phyloP scores from a whole-genome alignment of 140 eudicot species.

The Cichorium intybus region DNA sequence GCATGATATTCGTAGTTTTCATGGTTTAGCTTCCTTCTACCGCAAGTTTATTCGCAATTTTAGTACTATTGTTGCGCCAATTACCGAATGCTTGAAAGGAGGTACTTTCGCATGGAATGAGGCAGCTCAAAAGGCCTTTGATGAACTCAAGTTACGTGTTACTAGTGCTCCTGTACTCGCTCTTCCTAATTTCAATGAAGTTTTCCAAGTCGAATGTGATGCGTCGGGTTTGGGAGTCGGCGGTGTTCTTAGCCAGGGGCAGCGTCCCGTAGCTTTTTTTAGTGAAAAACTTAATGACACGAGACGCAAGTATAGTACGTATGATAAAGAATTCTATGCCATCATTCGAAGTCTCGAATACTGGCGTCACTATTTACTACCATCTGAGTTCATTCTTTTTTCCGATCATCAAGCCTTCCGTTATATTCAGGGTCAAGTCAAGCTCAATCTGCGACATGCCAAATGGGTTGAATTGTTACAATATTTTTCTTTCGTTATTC shows the following conservation, averaged over 20 bases:
- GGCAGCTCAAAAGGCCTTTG: background rate
- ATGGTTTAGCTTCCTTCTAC: conserved; percentile 31
- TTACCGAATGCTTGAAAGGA: conserved; percentile 17
- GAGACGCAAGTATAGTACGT: background rate
- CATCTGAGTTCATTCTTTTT: conserved; percentile 9
- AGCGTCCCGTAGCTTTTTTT: background rate
- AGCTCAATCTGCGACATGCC: conserved; percentile 14
- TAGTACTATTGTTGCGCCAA: conserved; percentile 12
- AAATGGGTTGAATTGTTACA: conserved; percentile 15
- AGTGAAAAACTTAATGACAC: conserved; percentile 6
- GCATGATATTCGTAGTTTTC: conserved; percentile 24
- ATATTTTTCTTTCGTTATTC: conserved; percentile 4
- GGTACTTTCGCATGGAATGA: conserved; percentile 1
- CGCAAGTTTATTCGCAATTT: conserved; percentile 19
- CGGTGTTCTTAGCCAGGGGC: background rate
- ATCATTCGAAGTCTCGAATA: conserved; percentile 7
- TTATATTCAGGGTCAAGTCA: background rate
- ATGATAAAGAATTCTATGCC: conserved; percentile 17
- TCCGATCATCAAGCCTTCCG: conserved; percentile 21
- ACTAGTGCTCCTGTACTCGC: background rate
- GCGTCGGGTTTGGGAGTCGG: conserved; percentile 11
- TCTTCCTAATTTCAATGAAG: background rate
- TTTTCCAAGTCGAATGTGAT: conserved; percentile 24
- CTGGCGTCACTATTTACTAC: conserved; percentile 18
- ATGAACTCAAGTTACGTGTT: background rate